Evolutionary conservation across 106 monocot species (phyloP).

Genomic region (Gastrodia elata): DNA sequence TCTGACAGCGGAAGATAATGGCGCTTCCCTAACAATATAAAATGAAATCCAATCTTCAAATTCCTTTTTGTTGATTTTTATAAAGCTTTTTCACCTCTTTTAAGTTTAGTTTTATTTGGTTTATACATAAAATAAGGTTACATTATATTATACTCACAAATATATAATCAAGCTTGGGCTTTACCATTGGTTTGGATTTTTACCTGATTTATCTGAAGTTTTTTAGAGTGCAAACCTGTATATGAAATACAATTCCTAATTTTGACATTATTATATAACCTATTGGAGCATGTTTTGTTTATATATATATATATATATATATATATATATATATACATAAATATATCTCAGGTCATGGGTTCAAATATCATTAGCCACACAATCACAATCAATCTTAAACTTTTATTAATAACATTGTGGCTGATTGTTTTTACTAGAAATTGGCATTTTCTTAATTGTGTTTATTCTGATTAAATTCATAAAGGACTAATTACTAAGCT

Average conservation of each 20-base stretch:
- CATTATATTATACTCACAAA: background rate
- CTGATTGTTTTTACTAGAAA: too few species aligned
- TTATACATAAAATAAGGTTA: background rate
- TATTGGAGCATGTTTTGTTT: too few species aligned
- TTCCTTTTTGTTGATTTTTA: background rate
- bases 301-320: too few species aligned
- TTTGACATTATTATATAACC: background rate
- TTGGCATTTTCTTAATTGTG: too few species aligned
- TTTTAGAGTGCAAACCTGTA: background rate
- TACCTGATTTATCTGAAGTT: too few species aligned
- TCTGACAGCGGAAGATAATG: constrained; percentile 70
- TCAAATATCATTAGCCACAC: too few species aligned
- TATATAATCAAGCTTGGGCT: background rate
- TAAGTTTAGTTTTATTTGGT: background rate
- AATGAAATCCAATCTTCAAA: background rate
- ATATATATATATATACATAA: too few species aligned
- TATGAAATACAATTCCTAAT: background rate
- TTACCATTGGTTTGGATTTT: background rate
- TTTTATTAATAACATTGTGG: too few species aligned
- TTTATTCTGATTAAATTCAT: too few species aligned
- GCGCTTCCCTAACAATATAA: constrained; percentile 47
- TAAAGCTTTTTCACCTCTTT: background rate
- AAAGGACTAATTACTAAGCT: too few species aligned
- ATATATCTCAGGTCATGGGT: too few species aligned
- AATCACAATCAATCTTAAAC: too few species aligned